Evolutionary conservation across 257 asterid genomes (phyloP), one percentile per base, ranked within the genome.

Genomic region (Mitragyna speciosa): DNA sequence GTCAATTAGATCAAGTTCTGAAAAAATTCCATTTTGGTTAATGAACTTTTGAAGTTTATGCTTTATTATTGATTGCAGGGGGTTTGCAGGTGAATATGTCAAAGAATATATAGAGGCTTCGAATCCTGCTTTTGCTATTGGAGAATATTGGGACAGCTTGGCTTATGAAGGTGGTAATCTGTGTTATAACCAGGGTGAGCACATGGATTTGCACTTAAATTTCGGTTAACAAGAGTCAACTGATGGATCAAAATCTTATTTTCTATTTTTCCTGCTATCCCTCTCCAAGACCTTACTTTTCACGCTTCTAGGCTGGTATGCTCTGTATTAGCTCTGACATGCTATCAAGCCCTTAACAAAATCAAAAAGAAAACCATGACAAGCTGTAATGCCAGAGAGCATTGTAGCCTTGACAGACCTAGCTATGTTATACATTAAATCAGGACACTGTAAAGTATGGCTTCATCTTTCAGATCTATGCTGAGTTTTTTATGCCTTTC

Each of bases 121-220:
- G 58, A 81, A 85, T 79, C 92, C 92, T 48, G 87, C 89, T 48
- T 89, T 89, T 82, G 85, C 90, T 73, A 84, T 89, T 74, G 92
- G 92, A 76, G 92, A 89, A 72, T 89, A 89, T 69, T 89, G 92
- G 92, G 92, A 89, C 84, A 85, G 89, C 71, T 87, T 89, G 76
- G 87, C 82, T 58, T 89, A 89, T 79, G 89, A 86, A 89, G 89
- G 89, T 67, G 91, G 92, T 71, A 83, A 89, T 77, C 84, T 89
- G 83, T 80, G 88, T 80, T 87, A 89, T 81, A 89, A 85, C 71
- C 92, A 89, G 85, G 86, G 88, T 85, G 79, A 85, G 83, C n/a
- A 16, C 24, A 70, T 64, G 56, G 16, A 49, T 59, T 52, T 6
- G 33, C 45, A 31, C 63, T 22, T 39, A 69, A 74, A 2, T 54